Base-by-base conservation (phyloP, 257 asterid genomes). In the Osmanthus fragrans region DNA sequence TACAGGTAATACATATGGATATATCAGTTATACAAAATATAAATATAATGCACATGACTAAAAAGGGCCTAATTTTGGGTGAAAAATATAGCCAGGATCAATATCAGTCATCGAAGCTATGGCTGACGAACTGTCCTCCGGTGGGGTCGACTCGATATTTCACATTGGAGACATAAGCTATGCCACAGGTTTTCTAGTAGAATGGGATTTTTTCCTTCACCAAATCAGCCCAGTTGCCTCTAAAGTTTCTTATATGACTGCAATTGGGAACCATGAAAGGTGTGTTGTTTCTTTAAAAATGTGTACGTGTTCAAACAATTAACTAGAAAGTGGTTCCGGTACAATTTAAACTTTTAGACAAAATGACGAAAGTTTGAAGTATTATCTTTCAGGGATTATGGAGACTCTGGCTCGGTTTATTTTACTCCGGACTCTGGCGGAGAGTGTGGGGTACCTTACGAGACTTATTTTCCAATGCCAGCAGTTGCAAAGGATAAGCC, bases 91-190 rank as follows among this genome's bases (percentile, higher is more conserved):
- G 97, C 97, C 97, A 36, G 98, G 98, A 77, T 83, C 97, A 4
- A 67, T 87, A 10, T 82, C 93, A 12, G 98, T 92, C 25, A 71
- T 80, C 56, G 80, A 90, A 45, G 97, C 97, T 23, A 86, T 92
- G 86, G 79, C 45, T 0, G 82, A 80, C 0, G 97, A 90, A 77
- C 84, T 90, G 15, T 83, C 90, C 0, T 79, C 86, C 0, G 92
- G 97, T 3, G 71, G 37, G n/a, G 75, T 89, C 0, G 96, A 94
- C 82, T 87, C 97, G 5, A 77, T 92, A 64, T 94, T 90, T 80
- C 98, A 94, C 87, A 90, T 94, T 0, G 98, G 98, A 69, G 98
- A 94, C 86, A 92, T 94, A 77, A 94, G 98, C 84, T 94, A 92
- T 15, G 98, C 97, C 71, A 94, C 97, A 0, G 97, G 97, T 2